Evolutionary conservation across 2,329 filamentous ascomycete genomes (phyloP).

Genomic region (Penicillium sp.): DNA sequence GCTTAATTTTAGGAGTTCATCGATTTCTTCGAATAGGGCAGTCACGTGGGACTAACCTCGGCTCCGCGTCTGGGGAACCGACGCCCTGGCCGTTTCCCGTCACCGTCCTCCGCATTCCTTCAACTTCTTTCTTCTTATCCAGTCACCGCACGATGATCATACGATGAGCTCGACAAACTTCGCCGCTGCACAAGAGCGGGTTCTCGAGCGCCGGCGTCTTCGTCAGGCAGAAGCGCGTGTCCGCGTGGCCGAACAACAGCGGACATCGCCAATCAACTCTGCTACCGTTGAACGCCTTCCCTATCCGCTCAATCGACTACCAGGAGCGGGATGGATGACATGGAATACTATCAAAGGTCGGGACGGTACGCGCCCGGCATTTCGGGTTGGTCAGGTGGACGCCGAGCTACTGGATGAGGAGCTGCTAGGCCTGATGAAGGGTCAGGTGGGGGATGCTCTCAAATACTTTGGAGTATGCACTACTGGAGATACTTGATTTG

Average conservation of each 20-base stretch:
- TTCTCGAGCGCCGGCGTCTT: conserved; percentile 74
- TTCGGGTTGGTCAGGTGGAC: conserved; percentile 93
- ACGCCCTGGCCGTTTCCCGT: conserved; percentile 3
- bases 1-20: not conserved
- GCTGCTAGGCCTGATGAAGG: conserved; percentile 77
- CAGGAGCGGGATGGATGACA: conserved; percentile 42
- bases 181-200: conserved; percentile 82
- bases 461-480: conserved; percentile 73
- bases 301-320: conserved; percentile 60
- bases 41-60: conserved; percentile 21
- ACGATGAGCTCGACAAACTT: conserved; percentile 67
- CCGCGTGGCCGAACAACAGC: conserved; percentile 45
- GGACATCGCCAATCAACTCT: conserved; percentile 51
- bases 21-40: not conserved
- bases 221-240: conserved; percentile 66
- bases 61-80: conserved; percentile 19
- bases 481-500: not conserved
- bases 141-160: conserved; percentile 32
- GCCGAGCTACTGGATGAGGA: conserved; percentile 94
- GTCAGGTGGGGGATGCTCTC: conserved; percentile 81
- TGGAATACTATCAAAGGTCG: conserved; percentile 73
- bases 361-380: conserved; percentile 78
- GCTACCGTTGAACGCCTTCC: conserved; percentile 58
- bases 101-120: not conserved
- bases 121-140: not conserved